Base-by-base conservation (phyloP, 1,284 basidiomycete species). In the Anthracocystis panici-leucophaei region DNA sequence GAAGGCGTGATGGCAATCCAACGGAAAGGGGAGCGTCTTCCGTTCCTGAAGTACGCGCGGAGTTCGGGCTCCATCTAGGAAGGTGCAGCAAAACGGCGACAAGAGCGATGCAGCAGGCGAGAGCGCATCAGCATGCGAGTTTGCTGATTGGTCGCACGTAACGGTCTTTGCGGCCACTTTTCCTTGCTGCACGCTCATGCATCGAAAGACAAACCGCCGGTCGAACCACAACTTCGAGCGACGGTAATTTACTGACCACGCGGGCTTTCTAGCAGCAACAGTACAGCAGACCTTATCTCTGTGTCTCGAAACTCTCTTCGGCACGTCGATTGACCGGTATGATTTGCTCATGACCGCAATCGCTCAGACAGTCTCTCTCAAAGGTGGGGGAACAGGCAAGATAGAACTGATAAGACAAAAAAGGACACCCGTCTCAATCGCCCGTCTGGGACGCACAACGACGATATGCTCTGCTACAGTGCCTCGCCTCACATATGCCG, bases 171-270 rank as follows among this genome's bases (percentile, higher is more conserved):
- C 55, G 42, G 44, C 0, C 20, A 21, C 14, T 12, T 10, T 12
- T 11, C 9, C 11, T 33, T 33, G 8, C 21, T 33, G 23, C 10
- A 35, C 44, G 54, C 20, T n/a, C n/a, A n/a, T 58, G 57, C 57
- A 35, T 59, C 57, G 57, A 48, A 59, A 51, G 11, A 51, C 48
- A 33, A 29, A 31, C 48, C 48, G 57, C 57, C 49, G 57, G 57
- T 33, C 20, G 21, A 46, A 38, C 21, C 54, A 31, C 29, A 23
- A 10, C 29, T 27, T 27, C 29, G 20, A 49, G 29, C 40, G n/a
- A n/a, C n/a, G n/a, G n/a, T n/a, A n/a, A n/a, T n/a, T n/a, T n/a
- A n/a, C n/a, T n/a, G n/a, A n/a, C n/a, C n/a, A 42, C 42, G 35
- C 35, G 35, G 35, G 35, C 42, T 20, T 16, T 8, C 9, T 16